A percentile compares a stretch with the other conserved stretches of the same genome.
Conservation (phyloP, 345 rosid genomes). For the Firmiana major region DNA sequence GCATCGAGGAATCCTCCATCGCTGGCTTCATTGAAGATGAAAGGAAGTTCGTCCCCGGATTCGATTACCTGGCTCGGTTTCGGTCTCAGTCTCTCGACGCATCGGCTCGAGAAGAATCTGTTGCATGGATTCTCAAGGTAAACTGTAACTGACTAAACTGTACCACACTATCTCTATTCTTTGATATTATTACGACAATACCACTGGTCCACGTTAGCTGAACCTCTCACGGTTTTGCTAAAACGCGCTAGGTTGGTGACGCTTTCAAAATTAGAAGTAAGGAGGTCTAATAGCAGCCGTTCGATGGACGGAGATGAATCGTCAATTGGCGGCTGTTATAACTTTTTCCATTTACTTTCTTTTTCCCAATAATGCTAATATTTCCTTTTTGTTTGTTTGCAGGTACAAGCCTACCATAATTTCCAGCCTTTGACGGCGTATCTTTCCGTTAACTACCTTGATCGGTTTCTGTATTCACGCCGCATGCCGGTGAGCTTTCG, state of each 20-base stretch:
- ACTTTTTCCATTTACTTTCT: not conserved
- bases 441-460: slow-evolving; percentile 93
- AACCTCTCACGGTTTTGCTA: not conserved
- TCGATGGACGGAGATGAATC: not conserved
- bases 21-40: slow-evolving; percentile 69
- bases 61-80: slow-evolving; percentile 71
- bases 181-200: slow-evolving; percentile 22
- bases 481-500: slow-evolving; percentile 62
- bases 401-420: slow-evolving; percentile 70
- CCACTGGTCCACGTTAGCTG: slow-evolving; percentile 15
- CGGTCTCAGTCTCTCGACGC: slow-evolving; percentile 73
- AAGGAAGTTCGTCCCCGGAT: slow-evolving; percentile 79
- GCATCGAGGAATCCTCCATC: slow-evolving; percentile 58
- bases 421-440: slow-evolving; percentile 94
- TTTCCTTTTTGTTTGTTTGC: slow-evolving; percentile 19
- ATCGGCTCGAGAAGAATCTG: slow-evolving; percentile 77
- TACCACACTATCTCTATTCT: not conserved
- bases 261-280: not conserved
- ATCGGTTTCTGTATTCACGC: slow-evolving; percentile 75
- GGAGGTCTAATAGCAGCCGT: not conserved
- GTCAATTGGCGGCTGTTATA: not conserved
- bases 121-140: slow-evolving; percentile 98
- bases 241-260: not conserved
- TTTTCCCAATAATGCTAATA: not conserved
- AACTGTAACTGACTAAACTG: not conserved